Conservation (phyloP, 306 rosid species). For the Citrullus amarus region DNA sequence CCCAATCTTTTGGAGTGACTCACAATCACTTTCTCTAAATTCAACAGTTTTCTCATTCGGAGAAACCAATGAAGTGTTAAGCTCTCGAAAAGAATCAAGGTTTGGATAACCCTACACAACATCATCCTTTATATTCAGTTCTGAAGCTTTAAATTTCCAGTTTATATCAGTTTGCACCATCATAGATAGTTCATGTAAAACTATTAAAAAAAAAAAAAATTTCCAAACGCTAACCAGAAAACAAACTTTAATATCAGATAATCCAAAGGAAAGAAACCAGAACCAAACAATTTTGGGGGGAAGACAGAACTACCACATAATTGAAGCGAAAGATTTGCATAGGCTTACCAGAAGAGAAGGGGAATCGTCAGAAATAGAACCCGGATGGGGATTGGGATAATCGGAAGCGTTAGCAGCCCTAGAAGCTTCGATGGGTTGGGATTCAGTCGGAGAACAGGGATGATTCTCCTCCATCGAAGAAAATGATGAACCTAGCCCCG, state of each 20-base stretch:
- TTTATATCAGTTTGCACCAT: not conserved
- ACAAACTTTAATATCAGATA: not conserved
- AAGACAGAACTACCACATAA: not conserved
- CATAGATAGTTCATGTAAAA: not conserved
- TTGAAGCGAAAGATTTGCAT: not conserved
- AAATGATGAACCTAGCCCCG: not conserved
- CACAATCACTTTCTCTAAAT: conserved; percentile 20
- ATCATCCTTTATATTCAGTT: not conserved
- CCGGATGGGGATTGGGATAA: conserved; percentile 1
- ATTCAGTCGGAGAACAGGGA: conserved; percentile 10
- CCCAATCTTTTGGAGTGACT: conserved; percentile 12
- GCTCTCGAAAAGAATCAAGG: not conserved
- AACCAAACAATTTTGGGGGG: not conserved
- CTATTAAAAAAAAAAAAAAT: not conserved
- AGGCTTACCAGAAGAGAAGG: conserved; percentile 21
- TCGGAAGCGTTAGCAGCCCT: conserved; percentile 12
- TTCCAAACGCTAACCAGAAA: not conserved
- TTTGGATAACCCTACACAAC: conserved; percentile 1
- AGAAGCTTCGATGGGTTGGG: conserved; percentile 10
- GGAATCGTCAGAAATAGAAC: not conserved
- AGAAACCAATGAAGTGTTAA: not conserved
- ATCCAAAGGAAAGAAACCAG: not conserved
- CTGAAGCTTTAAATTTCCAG: not conserved
- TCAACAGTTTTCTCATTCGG: not conserved
- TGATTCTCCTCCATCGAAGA: conserved; percentile 19